phyloP scores from a whole-genome alignment of 495 filamentous ascomycete species.

The Podospora bellae-mahoneyi region DNA sequence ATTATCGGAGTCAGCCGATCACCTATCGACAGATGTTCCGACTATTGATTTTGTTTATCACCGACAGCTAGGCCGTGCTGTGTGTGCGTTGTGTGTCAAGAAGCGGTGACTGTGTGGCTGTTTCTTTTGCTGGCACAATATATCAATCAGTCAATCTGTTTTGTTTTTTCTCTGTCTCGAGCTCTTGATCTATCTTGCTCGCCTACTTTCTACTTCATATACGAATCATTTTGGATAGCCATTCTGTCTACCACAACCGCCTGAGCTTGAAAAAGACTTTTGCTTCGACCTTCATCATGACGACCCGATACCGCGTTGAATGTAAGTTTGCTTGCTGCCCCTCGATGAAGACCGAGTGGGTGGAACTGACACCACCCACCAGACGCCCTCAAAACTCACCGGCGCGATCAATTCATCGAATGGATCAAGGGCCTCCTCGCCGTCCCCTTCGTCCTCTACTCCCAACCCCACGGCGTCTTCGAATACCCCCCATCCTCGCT shows the following conservation, averaged over 20 bases:
- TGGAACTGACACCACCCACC: background rate
- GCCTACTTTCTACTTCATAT: background rate
- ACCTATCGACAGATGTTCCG: background rate
- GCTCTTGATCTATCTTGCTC: background rate
- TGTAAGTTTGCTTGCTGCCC: slow-evolving; percentile 49
- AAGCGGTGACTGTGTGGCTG: slow-evolving; percentile 19
- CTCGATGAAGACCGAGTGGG: background rate
- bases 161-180: background rate
- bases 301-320: slow-evolving; percentile 86
- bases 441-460: slow-evolving; percentile 95
- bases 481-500: slow-evolving; percentile 50
- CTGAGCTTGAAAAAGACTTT: background rate
- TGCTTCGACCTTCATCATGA: slow-evolving; percentile 53
- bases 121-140: slow-evolving; percentile 5
- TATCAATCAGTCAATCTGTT: background rate
- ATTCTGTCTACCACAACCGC: background rate
- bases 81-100: background rate
- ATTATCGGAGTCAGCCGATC: slow-evolving; percentile 9
- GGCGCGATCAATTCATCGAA: slow-evolving; percentile 77
- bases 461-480: slow-evolving; percentile 82
- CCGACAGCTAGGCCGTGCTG: background rate
- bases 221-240: background rate
- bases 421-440: slow-evolving; percentile 81
- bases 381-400: slow-evolving; percentile 90
- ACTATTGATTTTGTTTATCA: background rate